These are phyloP conservation scores for Bruguiera hainesii DNA, from an alignment of 441 rosid species.

Conservation along the genomic window DNA sequence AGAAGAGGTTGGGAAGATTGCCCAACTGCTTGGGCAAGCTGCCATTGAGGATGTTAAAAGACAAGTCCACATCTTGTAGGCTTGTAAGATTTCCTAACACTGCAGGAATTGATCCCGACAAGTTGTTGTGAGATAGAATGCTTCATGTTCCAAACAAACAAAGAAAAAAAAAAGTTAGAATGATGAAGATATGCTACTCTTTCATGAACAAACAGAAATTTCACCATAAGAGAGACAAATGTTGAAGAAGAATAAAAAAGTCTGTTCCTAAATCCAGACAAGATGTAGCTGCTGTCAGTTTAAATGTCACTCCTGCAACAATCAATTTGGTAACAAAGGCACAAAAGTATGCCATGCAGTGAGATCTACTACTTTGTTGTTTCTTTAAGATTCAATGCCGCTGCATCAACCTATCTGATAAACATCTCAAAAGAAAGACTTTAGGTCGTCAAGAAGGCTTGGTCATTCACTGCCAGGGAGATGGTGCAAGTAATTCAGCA, in stretches of 20 bases:
- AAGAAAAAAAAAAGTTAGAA: slow-evolving; percentile 12
- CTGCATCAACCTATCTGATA: neutral
- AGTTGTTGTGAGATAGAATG: slow-evolving; percentile 61
- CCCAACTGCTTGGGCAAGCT: slow-evolving; percentile 71
- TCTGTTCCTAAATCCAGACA: neutral
- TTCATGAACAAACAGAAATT: neutral
- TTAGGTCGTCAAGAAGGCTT: neutral
- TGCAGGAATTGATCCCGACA: slow-evolving; percentile 66
- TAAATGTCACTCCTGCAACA: neutral
- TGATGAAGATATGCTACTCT: slow-evolving; percentile 10
- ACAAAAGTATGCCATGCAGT: too few species aligned
- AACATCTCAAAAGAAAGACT: neutral
- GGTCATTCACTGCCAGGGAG: neutral
- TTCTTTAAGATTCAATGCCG: neutral
- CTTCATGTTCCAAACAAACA: slow-evolving; percentile 35
- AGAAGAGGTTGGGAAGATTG: slow-evolving; percentile 61
- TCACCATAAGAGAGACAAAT: neutral
- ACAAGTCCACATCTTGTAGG: slow-evolving; percentile 67
- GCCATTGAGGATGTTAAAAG: slow-evolving; percentile 63
- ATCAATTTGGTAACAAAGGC: neutral
- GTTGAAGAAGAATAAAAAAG: neutral
- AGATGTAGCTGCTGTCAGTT: neutral
- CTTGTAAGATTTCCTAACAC: slow-evolving; percentile 54
- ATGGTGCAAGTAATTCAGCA: neutral
- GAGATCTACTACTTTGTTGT: neutral